Conservation (phyloP, 345 rosid species). For the Angophora floribunda region DNA sequence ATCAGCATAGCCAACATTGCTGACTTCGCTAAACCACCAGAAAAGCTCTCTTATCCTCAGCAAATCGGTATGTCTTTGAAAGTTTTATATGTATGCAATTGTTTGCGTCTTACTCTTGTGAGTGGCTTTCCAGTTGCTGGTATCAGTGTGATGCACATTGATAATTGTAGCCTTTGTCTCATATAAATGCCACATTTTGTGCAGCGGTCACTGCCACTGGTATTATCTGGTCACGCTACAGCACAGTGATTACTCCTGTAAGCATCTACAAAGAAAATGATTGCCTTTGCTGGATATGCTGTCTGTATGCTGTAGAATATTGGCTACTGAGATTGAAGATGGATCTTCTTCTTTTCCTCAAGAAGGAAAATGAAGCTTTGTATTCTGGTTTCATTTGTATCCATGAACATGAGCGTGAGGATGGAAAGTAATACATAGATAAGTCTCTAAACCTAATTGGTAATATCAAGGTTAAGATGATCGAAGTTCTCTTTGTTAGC, state of each 20-base stretch:
- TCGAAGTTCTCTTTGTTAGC: neutral
- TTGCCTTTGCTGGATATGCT: neutral
- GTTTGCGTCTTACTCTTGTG: neutral
- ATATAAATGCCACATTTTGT: neutral
- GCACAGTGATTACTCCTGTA: constrained; percentile 83
- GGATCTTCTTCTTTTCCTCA: neutral
- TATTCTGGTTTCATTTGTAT: neutral
- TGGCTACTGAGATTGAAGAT: neutral
- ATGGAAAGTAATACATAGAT: neutral
- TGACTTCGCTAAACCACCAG: constrained; percentile 77
- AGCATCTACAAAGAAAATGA: constrained; percentile 6
- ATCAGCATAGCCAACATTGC: constrained; percentile 85
- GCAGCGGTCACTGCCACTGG: constrained; percentile 78
- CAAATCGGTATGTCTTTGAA: constrained; percentile 44
- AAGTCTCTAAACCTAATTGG: neutral
- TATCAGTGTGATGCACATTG: neutral
- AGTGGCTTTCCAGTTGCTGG: neutral
- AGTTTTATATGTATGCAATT: neutral
- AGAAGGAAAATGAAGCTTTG: neutral
- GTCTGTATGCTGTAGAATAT: neutral
- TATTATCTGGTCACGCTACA: constrained; percentile 71
- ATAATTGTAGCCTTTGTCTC: neutral
- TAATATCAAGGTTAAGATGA: neutral
- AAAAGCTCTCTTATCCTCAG: constrained; percentile 83
- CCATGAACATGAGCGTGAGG: neutral